These are phyloP conservation scores for Kuraishia capsulata DNA, from an alignment of 805 yeast genomes.

Conservation along the genomic window DNA sequence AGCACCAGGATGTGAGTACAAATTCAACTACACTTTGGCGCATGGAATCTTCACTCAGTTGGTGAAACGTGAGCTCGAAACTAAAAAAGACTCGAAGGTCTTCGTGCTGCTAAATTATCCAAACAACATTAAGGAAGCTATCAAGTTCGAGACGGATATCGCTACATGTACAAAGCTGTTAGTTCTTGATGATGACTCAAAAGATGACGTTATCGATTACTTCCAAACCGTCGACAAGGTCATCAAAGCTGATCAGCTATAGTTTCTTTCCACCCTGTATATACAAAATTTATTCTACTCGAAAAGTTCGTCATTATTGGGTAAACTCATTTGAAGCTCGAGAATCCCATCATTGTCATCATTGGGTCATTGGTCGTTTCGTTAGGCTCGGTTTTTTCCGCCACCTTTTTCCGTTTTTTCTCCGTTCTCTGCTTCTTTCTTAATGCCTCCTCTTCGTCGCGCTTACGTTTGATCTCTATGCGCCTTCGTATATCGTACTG, in stretches of 20 bases:
- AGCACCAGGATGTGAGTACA: constrained; percentile 17
- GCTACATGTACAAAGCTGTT: constrained; percentile 35
- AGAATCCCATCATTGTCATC: constrained; percentile 47
- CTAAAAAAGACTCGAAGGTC: constrained; percentile 28
- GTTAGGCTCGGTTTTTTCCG: constrained; percentile 9
- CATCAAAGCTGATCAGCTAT: constrained; percentile 11
- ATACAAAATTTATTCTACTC: too few relatives aligned
- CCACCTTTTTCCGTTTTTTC: constrained; percentile 15
- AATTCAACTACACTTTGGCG: constrained; percentile 21
- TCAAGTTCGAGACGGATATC: constrained; percentile 65
- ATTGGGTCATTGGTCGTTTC: constrained; percentile 17
- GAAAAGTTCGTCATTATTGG: constrained; percentile 17
- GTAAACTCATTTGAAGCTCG: constrained; percentile 32
- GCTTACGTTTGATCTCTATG: constrained; percentile 26
- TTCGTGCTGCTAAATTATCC: constrained; percentile 55
- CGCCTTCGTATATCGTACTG: constrained; percentile 28
- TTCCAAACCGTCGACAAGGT: constrained; percentile 59
- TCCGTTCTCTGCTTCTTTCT: constrained; percentile 20
- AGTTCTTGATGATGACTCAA: constrained; percentile 22
- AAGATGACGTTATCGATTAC: constrained; percentile 48
- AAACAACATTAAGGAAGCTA: constrained; percentile 51
- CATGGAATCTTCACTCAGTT: constrained; percentile 44
- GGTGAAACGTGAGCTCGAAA: constrained; percentile 25
- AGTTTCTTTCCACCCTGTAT: constrained; percentile 3
- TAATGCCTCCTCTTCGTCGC: constrained; percentile 25